Conservation (phyloP, 345 rosid species). For the Litchi chinensis region DNA sequence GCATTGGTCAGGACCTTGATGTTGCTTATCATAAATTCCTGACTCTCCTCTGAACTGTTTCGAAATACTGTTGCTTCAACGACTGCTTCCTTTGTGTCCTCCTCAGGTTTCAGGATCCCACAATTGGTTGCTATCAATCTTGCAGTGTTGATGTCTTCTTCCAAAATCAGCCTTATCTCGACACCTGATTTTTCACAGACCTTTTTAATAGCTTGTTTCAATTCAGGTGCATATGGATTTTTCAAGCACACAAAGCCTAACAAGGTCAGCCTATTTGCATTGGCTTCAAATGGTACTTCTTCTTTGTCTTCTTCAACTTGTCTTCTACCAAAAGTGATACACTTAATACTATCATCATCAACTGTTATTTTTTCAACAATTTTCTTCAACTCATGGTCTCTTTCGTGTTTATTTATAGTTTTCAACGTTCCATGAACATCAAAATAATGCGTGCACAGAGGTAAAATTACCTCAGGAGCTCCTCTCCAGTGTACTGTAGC, state of each 20-base stretch:
- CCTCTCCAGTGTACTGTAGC: slow-evolving; percentile 1
- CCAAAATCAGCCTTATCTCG: background rate
- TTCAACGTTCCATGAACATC: background rate
- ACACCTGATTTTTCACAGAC: background rate
- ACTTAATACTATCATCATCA: background rate
- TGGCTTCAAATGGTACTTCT: background rate
- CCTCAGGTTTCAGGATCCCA: background rate
- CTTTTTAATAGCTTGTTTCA: background rate
- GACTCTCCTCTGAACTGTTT: background rate
- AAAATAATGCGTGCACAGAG: slow-evolving; percentile 2
- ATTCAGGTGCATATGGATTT: background rate
- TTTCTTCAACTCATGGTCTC: background rate
- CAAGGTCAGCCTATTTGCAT: background rate
- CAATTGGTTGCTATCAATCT: background rate
- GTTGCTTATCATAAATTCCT: background rate
- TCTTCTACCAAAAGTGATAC: background rate
- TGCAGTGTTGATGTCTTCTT: background rate
- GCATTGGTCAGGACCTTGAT: slow-evolving; percentile 1
- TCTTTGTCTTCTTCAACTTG: background rate
- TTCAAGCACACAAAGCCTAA: slow-evolving; percentile 8
- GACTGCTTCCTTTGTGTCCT: background rate
- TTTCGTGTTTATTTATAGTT: background rate
- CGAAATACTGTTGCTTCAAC: slow-evolving; percentile 3
- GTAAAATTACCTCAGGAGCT: background rate
- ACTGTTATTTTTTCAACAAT: background rate